phyloP scores from a whole-genome alignment of 768 basidiomycete species.

The Astraeus odoratus region DNA sequence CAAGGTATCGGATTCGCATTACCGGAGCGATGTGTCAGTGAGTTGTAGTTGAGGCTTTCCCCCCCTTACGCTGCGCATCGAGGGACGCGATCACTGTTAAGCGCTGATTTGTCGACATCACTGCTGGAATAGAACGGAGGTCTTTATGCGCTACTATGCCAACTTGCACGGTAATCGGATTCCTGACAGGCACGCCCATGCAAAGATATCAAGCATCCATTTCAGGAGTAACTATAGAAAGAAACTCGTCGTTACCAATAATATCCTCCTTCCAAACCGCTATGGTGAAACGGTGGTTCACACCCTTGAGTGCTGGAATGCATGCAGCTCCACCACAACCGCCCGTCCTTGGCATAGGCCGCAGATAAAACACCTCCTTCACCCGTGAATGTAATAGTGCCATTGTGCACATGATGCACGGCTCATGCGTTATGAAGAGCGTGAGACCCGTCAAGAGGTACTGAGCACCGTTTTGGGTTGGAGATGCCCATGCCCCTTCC shows the following conservation, averaged over 20 bases:
- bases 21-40: too few species aligned
- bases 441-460: constrained; percentile 84
- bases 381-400: constrained; percentile 93
- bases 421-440: constrained; percentile 91
- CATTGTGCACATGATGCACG: constrained; percentile 98
- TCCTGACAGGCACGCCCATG: too few species aligned
- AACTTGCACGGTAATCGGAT: too few species aligned
- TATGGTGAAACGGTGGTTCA: constrained; percentile 86
- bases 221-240: constrained; percentile 12
- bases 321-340: constrained; percentile 77
- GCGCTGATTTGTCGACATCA: too few species aligned
- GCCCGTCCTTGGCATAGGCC: constrained; percentile 71
- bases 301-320: constrained; percentile 72
- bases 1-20: too few species aligned
- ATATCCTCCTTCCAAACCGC: constrained; percentile 50
- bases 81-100: too few species aligned
- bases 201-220: constrained; percentile 22
- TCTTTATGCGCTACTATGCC: too few species aligned
- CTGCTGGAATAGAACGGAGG: too few species aligned
- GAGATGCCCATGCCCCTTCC: constrained; percentile 10
- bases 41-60: too few species aligned
- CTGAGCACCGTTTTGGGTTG: constrained; percentile 54
- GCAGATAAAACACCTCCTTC: constrained; percentile 71
- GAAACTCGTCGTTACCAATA: too few species aligned
- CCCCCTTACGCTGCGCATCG: too few species aligned